These are phyloP conservation scores for Arabis alpina DNA, from an alignment of 345 rosid species.

Conservation along the genomic window DNA sequence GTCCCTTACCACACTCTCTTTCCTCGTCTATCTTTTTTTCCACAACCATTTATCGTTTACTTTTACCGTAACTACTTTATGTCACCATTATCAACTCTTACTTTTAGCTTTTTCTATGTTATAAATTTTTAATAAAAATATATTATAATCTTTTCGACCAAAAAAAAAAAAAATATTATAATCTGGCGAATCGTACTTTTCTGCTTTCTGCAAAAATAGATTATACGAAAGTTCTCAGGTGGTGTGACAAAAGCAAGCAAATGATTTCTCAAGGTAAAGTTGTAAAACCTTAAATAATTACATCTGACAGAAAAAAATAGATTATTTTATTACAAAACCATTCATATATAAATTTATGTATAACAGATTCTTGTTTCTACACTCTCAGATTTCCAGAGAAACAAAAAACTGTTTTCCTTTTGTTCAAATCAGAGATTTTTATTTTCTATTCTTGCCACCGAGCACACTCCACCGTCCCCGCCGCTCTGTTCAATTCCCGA, in stretches of 20 bases:
- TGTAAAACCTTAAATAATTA: conserved; percentile 33
- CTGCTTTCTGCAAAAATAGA: conserved; percentile 45
- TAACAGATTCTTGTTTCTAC: conserved; percentile 26
- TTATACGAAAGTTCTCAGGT: conserved; percentile 45
- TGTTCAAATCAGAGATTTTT: no score
- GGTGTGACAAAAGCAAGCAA: conserved; percentile 26
- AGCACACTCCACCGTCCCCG: not conserved
- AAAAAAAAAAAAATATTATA: not conserved
- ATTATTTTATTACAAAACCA: conserved; percentile 36
- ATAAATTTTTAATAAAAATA: not conserved
- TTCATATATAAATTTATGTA: conserved; percentile 23
- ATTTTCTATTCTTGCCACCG: not conserved
- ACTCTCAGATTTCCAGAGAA: conserved; percentile 17
- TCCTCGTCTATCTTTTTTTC: no score
- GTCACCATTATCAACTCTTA: not conserved
- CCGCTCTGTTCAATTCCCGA: conserved; percentile 5
- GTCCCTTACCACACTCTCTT: no score
- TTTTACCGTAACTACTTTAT: no score
- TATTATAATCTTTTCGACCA: not conserved
- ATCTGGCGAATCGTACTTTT: conserved; percentile 24
- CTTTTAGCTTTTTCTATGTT: conserved; percentile 24
- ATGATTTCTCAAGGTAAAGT: conserved; percentile 30
- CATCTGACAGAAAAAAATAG: conserved; percentile 2
- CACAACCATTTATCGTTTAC: no score
- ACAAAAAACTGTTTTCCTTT: not conserved